Evolutionary conservation across 2,329 filamentous ascomycete species (phyloP), one percentile per base, ranked within the genome.

Genomic region (Diaporthe longicolla): DNA sequence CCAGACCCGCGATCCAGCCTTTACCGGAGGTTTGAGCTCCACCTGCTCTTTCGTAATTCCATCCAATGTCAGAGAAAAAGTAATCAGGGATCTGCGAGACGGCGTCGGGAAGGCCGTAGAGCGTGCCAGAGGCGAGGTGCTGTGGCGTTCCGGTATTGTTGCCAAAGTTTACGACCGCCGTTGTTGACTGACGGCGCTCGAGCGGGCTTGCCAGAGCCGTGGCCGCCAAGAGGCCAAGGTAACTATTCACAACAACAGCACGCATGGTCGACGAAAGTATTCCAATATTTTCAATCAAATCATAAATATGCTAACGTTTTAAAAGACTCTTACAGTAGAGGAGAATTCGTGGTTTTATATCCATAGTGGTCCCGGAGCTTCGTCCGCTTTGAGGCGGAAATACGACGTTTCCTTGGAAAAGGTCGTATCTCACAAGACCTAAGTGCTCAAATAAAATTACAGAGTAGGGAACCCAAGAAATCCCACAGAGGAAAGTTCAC

Each of bases 91-190:
- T 76, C 63, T 79, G 77, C 24, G 73, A 69, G 10, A 71, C 54
- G 6, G 58, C 63, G 66, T 78, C 78, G 1, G 78, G 78, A 35
- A 78, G 76, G 35, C 78, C 78, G 26, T 79, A 79, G 15, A 78
- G 69, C 13, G 78, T 75, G 3, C 78, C 78, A 29, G 78, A 77
- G 17, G 77, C 78, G 26, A 78, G 76, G 40, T 78, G 77, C 40
- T 77, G 48, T 3, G 78, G 76, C 29, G 66, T 13, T 0, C 78
- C 78, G 17, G 69, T 75, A 15, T 74, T 71, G 48, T 70, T 73
- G 3, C 71, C 40, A 29, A 79, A 77, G 61, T 77, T 59, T 7
- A 78, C 77, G 8, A 75, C 63, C 4, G 78, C 77, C 7, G 77
- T 79, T 13, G 40, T 50, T 24, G 69, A 71, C 50, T 74, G 48